Evolutionary conservation across 768 basidiomycete genomes (phyloP), one percentile per base, ranked within the genome.

Genomic region (Piloderma croceum): DNA sequence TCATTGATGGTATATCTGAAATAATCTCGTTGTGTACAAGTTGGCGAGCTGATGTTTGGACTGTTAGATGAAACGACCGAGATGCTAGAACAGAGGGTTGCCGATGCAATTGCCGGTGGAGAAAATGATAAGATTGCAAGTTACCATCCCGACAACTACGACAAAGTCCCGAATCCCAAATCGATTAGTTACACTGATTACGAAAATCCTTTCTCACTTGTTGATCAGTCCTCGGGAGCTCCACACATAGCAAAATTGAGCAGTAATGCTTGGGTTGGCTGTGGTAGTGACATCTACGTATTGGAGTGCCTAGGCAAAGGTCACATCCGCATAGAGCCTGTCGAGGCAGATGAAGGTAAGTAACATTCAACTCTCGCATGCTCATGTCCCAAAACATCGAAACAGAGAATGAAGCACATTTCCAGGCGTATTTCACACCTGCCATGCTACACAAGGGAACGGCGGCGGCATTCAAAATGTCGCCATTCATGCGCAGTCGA

Each of bases 131-230:
- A 10, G 33, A 39, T 38, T 18, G 38, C 45, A 20, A 17, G 41
- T 12, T 25, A 42, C 21, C 18, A 13, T 20, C 34, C 44, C 19
- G 60, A 63, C 37, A 59, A 44, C 36, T 43, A 38, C 3, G 58
- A 56, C 34, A 55, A 61, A 39, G 56, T 81, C 31, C 79, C 79
- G 2, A 63, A 70, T 11, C 79, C 83, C 2, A 75, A 60, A 41
- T 76, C 74, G 2, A 68, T 92, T 17, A 82, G 77, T 10, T 93
- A 87, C 51, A 66, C 69, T 21, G 90, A 92, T 49, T 74, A 88
- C 47, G 80, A 85, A 4, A 68, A 90, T 49, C 84, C 88, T 0
- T 84, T 88, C 44, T 64, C 71, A 7, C 60, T 85, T 34, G 67
- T 74, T 5, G 61, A 70, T 22, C 38, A 45, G 9, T 67, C 65